Evolutionary conservation across 2,329 filamentous ascomycete species (phyloP), one percentile per base, ranked within the genome.

Genomic region (Colletotrichum eremochloae): DNA sequence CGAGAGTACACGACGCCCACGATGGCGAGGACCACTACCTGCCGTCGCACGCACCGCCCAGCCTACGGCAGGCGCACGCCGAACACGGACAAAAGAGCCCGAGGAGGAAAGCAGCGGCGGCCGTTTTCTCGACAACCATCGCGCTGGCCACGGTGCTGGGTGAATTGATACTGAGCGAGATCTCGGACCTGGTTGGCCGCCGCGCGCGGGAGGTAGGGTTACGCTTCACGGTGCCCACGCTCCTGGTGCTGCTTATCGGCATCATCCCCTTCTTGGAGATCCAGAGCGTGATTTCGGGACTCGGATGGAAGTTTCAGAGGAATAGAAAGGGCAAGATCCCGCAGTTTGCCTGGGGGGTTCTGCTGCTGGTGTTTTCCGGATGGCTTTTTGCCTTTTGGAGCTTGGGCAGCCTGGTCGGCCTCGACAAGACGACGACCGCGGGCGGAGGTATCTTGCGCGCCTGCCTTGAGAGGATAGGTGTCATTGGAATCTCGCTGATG

Each of bases 401-500:
- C 72, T 82, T 95, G 36, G 93, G 93, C 2, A 86, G 87, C 73
- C 87, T 89, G 4, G 85, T 94, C 42, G 79, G 76, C 29, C 76
- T 83, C 18, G 79, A 83, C 53, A 80, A 81, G 64, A 77, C 76
- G 8, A 42, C 44, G 31, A 72, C 70, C 2, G 70, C 66, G 29
- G 70, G 70, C 12, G 55, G 70, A 12, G 79, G 80, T 1, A 76
- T 89, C 61, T 85, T 85, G 20, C 82, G 86, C 55, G 89, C 86
- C 11, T 91, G 89, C 75, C 82, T 92, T 46, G 89, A 91, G 79
- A 83, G 94, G 56, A 91, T 97, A 36, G 94, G 94, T 15, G 92
- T 97, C 52, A 94, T 97, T 74, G 94, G 94, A 4, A 94, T 96
- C 68, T 91, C 92, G 60, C 83, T 96, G 65, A 97, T 97, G 94